phyloP scores from a whole-genome alignment of 1,284 basidiomycete species.

The Sparassis latifolia region DNA sequence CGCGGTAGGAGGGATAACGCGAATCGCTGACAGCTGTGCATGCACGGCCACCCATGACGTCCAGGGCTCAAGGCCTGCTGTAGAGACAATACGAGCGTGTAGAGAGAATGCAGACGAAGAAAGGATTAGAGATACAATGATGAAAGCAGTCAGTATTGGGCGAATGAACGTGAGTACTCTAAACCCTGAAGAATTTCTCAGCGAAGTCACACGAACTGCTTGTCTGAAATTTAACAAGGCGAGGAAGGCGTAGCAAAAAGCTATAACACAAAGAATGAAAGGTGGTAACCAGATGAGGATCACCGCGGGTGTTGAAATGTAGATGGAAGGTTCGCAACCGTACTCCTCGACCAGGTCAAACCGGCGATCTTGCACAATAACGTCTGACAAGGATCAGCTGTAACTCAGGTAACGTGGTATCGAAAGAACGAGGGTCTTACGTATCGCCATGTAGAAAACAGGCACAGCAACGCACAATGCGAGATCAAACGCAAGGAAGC shows the following conservation, averaged over 20 bases:
- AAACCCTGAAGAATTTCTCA: constrained; percentile 14
- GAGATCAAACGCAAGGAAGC: constrained; percentile 39
- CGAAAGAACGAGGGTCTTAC: constrained; percentile 32
- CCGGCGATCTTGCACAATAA: constrained; percentile 60
- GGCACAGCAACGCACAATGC: constrained; percentile 49
- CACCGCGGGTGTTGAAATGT: constrained; percentile 44
- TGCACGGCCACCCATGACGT: constrained; percentile 30
- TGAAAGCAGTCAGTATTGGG: constrained; percentile 29
- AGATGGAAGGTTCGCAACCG: constrained; percentile 57
- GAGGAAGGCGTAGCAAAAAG: constrained; percentile 36
- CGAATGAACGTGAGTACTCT: constrained; percentile 34
- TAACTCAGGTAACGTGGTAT: not conserved
- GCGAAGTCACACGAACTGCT: constrained; percentile 13
- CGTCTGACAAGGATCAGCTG: constrained; percentile 33
- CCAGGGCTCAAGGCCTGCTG: constrained; percentile 29
- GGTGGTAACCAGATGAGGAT: constrained; percentile 55
- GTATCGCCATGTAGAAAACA: constrained; percentile 48
- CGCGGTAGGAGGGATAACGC: constrained; percentile 17
- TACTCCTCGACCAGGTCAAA: constrained; percentile 60
- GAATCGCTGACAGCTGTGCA: constrained; percentile 21
- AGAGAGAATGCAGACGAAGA: constrained; percentile 34
- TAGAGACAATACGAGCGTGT: constrained; percentile 27
- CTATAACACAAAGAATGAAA: constrained; percentile 37
- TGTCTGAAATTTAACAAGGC: constrained; percentile 7
- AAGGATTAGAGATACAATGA: constrained; percentile 28